Evolutionary conservation across 495 filamentous ascomycete species (phyloP), one percentile per base, ranked within the genome.

Genomic region (Penicillium roqueforti): DNA sequence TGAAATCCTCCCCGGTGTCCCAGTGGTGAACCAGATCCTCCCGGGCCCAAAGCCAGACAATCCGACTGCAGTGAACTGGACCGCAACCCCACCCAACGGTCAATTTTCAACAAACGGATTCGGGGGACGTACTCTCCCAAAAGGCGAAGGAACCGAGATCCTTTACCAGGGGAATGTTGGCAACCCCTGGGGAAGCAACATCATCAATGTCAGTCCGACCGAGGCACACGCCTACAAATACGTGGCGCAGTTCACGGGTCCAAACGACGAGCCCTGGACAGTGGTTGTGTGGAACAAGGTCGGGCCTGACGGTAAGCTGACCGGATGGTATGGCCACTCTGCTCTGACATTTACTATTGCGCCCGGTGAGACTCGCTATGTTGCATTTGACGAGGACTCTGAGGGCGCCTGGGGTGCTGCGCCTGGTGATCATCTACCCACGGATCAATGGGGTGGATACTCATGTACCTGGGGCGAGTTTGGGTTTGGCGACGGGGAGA

Each of bases 201-300:
- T 83, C 39, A 75, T 78, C 50, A 56, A 63, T 34, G 69, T 81
- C 28, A 57, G 54, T 32, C 62, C 68, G 0, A 49, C 52, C n/a
- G 54, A 67, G 11, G 71, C 72, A 4, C 55, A 68, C 14, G 45
- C 53, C 1, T 73, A 78, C 62, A 69, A 78, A 23, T 82, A 79
- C 66, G 77, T 79, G 20, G 70, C 66, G 31, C 69, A 70, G 31
- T 75, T 81, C 61, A 60, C 45, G 28, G 76, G 77, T 37, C 55
- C 62, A 32, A 66, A 69, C 43, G 57, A 53, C 6, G 47, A 65
- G 26, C 40, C 68, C 6, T 76, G 75, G 66, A 75, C 68, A 6
- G 68, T 81, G 31, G 65, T 65, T 10, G 45, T 82, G 60, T 83
- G 80, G 80, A 80, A 82, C 69, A 83, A 82, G 62, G 55, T 72